Evolutionary conservation across 2,329 filamentous ascomycete species (phyloP), one percentile per base, ranked within the genome.

Genomic region (Claviceps purpurea): DNA sequence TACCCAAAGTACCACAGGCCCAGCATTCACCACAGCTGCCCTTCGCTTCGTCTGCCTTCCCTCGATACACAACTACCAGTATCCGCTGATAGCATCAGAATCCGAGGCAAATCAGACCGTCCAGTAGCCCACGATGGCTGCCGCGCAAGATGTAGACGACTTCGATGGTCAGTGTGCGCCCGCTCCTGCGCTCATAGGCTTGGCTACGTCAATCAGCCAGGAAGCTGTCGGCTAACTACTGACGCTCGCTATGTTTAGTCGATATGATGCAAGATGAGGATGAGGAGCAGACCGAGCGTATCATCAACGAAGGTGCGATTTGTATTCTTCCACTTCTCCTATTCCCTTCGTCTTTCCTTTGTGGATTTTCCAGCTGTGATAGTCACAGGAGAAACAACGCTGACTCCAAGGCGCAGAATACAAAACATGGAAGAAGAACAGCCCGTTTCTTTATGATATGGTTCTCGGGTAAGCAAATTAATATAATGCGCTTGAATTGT

Each of bases 381-480:
- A 3, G 20, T 4, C 42, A n/a, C 20, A 38, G 18, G 46, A 24
- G 39, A 2, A 3, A 46, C 13, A n/a, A 43, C 10, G 30, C 49
- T 53, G 40, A 53, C 30, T 16, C 18, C 44, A 16, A 34, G 42
- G 51, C 55, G 16, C 18, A 89, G 93, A 98, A 68, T 98, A 98
- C 79, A 98, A 98, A 70, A 96, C 91, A 59, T 98, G 93, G 93
- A 98, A 98, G 78, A 98, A 98, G 76, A 98, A 98, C 71, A 89
- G 87, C 58, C 90, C 93, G 3, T 97, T 97, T 65, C 85, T 98
- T 61, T 98, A 98, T 69, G 93, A 98, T 68, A 88, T 96, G 82
- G 93, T 98, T 58, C 77, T 97, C 57, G 90, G 83, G 82, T 83
- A 68, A 18, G 54, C 20, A 2, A 11, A 7, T 14, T 13, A 11